Evolutionary conservation across 2,329 filamentous ascomycete species (phyloP), one percentile per base, ranked within the genome.

Genomic region (Arthrobotrys megalospora): DNA sequence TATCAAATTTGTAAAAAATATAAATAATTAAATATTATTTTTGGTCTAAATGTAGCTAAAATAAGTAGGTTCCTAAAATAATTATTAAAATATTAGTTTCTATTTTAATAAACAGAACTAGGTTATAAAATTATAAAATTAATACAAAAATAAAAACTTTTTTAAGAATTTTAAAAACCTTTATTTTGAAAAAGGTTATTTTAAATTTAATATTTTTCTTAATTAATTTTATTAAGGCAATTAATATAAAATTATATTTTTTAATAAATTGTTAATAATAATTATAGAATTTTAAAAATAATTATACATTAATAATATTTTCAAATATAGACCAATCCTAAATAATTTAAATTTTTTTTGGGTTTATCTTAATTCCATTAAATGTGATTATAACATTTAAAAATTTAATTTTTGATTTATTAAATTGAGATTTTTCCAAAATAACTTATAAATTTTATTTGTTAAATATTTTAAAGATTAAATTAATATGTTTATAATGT

Each of bases 331-430:
- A 11, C 21, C 75, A 60, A 16, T 62, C 66, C 34, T 73, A 41
- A 72, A 79, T 75, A 52, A 28, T 43, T 65, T 62, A 19, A 4
- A 67, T 58, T 45, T 75, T 77, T 28, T 50, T 47, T 52, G 53
- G 62, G 16, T 82, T 34, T 5, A 53, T 58, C 53, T 67, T 43
- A 5, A 53, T 67, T 28, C 11, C 45, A 19, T 52, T 67, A 4
- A 16, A n/a, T 1, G 6, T 53, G 32, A 53, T 67, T 41, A 48
- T 60, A n/a, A 7, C n/a, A 36, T 60, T 10, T n/a, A 69, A 50
- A 8, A 47, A 43, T 60, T 43, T 11, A 38, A 19, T 11, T 45
- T 43, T 36, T 12, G 14, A 47, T 34, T 34, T 48, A 48, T 21
- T 38, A 24, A 28, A 28, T 28, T 28, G 2, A 2, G 5, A 28